These are phyloP conservation scores for Fraxinus americana DNA, from an alignment of 257 asterid genomes.

Conservation along the genomic window DNA sequence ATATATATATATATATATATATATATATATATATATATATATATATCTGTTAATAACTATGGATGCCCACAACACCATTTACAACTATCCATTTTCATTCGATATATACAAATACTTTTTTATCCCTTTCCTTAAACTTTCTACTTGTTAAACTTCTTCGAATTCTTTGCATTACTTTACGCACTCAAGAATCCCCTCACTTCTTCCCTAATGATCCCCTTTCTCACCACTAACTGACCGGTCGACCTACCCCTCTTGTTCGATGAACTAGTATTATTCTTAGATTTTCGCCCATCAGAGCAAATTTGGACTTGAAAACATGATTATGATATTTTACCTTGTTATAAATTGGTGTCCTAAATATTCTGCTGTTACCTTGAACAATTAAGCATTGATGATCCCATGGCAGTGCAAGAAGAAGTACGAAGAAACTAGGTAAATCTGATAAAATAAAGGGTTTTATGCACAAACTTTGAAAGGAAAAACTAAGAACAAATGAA, in stretches of 20 bases:
- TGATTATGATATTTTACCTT: no score
- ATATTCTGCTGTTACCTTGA: neutral
- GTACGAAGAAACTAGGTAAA: neutral
- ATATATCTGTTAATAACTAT: no score
- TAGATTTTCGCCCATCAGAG: neutral
- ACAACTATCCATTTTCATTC: no score
- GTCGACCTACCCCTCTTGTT: no score
- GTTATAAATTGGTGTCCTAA: neutral
- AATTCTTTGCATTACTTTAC: neutral
- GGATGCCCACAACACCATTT: no score
- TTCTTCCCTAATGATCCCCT: no score
- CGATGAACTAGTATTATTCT: neutral
- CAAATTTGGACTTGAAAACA: neutral
- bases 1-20: no score
- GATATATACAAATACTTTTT: no score
- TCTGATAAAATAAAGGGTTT: neutral
- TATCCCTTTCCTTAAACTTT: neutral
- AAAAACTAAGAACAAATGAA: neutral
- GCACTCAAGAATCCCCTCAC: neutral
- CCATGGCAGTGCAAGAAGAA: neutral
- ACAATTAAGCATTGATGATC: neutral
- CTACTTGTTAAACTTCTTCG: neutral
- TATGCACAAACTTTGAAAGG: neutral
- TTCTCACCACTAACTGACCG: no score
- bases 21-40: no score